A percentile compares a stretch with the other conserved stretches of the same genome.
Evolutionary conservation across 768 basidiomycete genomes (phyloP).

Genomic region (Grammothele lineata): DNA sequence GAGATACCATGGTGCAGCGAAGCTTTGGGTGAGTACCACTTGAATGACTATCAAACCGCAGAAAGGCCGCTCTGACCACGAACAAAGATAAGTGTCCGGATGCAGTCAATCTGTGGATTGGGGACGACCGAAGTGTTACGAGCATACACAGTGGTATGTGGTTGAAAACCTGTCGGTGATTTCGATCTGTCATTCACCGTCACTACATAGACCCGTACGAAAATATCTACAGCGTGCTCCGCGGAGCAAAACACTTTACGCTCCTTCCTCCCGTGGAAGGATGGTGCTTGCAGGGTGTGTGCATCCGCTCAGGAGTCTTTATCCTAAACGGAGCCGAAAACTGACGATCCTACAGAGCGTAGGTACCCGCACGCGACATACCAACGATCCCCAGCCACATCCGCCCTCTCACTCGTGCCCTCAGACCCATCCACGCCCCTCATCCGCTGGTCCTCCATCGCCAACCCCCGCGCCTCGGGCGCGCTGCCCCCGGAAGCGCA

Average conservation of each 20-base stretch:
- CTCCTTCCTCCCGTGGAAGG: constrained; percentile 88
- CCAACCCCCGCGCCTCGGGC: constrained; percentile 47
- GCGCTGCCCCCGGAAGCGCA: constrained; percentile 48
- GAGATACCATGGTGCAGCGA: constrained; percentile 74
- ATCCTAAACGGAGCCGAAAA: too few species aligned
- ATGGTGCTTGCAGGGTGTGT: constrained; percentile 72
- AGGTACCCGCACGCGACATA: constrained; percentile 60
- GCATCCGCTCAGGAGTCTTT: neutral
- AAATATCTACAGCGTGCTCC: constrained; percentile 86
- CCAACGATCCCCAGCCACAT: constrained; percentile 29
- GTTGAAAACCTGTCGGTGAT: neutral
- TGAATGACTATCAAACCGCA: too few species aligned
- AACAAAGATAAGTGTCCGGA: constrained; percentile 70
- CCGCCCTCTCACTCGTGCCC: constrained; percentile 28
- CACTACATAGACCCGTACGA: constrained; percentile 73
- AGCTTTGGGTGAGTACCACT: constrained; percentile 64
- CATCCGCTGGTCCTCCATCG: constrained; percentile 82
- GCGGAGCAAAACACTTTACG: constrained; percentile 82
- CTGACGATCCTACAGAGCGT: constrained; percentile 12
- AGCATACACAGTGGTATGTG: constrained; percentile 81
- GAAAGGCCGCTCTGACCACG: too few species aligned
- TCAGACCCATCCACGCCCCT: constrained; percentile 30
- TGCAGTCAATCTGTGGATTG: constrained; percentile 93
- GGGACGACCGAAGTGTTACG: constrained; percentile 70
- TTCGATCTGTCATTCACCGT: neutral